A percentile compares a stretch with the other conserved stretches of the same genome.
phyloP scores from a whole-genome alignment of 352 stramenopile species.

The Phytophthora boehmeriae region DNA sequence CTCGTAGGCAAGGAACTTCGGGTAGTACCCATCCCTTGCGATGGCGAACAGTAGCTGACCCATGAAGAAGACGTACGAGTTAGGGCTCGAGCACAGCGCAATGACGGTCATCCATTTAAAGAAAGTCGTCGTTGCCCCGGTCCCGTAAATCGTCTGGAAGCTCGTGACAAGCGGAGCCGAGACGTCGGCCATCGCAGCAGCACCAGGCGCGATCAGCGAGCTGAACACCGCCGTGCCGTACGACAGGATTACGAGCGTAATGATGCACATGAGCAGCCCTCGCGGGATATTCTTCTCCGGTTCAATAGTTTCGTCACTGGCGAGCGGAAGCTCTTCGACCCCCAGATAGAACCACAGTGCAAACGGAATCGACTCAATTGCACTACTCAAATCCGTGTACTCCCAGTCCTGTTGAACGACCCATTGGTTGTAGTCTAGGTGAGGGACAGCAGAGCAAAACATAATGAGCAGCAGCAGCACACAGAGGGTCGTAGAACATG shows the following conservation, averaged over 20 bases:
- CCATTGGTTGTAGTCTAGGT: conserved; percentile 61
- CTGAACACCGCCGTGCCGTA: conserved; percentile 64
- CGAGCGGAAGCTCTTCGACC: conserved; percentile 30
- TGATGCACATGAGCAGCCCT: conserved; percentile 55
- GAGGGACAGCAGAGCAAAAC: conserved; percentile 49
- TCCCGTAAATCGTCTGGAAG: conserved; percentile 48
- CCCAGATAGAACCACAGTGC: conserved; percentile 65
- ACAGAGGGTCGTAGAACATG: conserved; percentile 51
- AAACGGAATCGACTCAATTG: conserved; percentile 63
- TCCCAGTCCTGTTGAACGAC: conserved; percentile 58
- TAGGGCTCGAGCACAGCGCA: conserved; percentile 55
- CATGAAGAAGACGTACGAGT: conserved; percentile 81
- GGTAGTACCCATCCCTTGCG: conserved; percentile 60
- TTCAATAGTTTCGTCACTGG: conserved; percentile 31
- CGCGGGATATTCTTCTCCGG: conserved; percentile 32
- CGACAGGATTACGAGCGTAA: conserved; percentile 54
- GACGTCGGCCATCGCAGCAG: conserved; percentile 41
- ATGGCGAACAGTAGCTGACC: conserved; percentile 63
- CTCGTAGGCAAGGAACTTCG: conserved; percentile 44
- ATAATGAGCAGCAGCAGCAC: conserved; percentile 60
- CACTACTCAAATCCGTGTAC: conserved; percentile 49
- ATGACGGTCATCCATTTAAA: conserved; percentile 71
- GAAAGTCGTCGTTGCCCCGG: conserved; percentile 53
- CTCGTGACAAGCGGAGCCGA: conserved; percentile 51
- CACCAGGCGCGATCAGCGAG: conserved; percentile 53